Conservation (phyloP, 805 yeast species). For the Saccharomycopsis olivae region DNA sequence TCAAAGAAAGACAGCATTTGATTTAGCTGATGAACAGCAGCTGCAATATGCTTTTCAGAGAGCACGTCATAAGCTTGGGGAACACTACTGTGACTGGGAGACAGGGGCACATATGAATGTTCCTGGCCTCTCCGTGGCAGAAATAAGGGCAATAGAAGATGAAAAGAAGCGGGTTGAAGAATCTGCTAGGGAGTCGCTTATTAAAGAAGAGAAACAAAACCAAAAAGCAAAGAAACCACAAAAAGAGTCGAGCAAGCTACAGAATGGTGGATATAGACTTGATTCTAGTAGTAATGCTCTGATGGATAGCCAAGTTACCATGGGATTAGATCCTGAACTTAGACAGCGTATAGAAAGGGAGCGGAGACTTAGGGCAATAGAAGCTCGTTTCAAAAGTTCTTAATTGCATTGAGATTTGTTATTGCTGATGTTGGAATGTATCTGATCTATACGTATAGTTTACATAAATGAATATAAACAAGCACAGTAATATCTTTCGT, state of each 20-base stretch:
- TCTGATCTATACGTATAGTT: too few relatives aligned
- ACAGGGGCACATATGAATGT: slow-evolving; percentile 29
- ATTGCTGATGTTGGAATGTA: too few relatives aligned
- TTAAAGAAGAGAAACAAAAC: slow-evolving; percentile 27
- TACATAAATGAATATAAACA: too few relatives aligned
- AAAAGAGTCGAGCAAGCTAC: background rate
- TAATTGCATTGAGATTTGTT: too few relatives aligned
- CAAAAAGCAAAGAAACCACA: background rate
- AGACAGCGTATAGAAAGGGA: slow-evolving; percentile 77
- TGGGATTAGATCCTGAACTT: slow-evolving; percentile 65
- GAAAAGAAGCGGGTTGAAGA: slow-evolving; percentile 31
- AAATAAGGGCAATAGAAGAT: slow-evolving; percentile 35
- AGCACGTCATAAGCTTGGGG: slow-evolving; percentile 60
- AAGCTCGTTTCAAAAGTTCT: slow-evolving; percentile 47
- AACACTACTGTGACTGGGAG: slow-evolving; percentile 58
- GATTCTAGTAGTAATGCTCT: slow-evolving; percentile 18
- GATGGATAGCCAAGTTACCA: slow-evolving; percentile 32
- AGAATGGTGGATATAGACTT: slow-evolving; percentile 8
- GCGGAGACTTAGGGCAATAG: slow-evolving; percentile 93
- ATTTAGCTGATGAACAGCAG: slow-evolving; percentile 38
- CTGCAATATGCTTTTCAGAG: slow-evolving; percentile 52
- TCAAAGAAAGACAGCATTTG: slow-evolving; percentile 57
- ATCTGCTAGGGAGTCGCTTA: slow-evolving; percentile 31
- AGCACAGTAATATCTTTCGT: too few relatives aligned
- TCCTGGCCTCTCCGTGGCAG: slow-evolving; percentile 43